phyloP scores from a whole-genome alignment of 305 asterid genomes.

The Fraxinus velutina region DNA sequence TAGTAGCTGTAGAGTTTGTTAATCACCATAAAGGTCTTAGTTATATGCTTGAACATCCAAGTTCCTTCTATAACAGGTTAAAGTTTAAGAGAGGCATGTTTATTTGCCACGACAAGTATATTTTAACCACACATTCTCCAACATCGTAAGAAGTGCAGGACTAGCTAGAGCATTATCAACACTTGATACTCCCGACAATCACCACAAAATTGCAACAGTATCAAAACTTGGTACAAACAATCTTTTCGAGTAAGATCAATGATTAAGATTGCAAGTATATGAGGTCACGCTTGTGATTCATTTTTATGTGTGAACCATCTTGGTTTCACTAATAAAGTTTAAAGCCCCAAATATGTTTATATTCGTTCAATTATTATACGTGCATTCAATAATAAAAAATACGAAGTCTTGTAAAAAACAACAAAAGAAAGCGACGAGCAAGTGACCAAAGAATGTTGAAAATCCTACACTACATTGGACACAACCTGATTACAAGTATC shows the following conservation, averaged over 20 bases:
- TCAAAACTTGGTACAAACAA: not conserved
- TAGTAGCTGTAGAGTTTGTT: not conserved
- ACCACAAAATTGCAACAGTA: not conserved
- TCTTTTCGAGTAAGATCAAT: not conserved
- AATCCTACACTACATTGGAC: not conserved
- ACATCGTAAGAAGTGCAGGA: not conserved
- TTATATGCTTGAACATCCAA: not conserved
- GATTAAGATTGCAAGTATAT: not conserved
- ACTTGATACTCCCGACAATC: not conserved
- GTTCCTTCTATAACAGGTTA: not conserved
- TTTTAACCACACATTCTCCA: not conserved
- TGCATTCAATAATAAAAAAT: not conserved
- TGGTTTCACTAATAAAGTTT: not conserved
- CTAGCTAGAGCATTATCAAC: not conserved
- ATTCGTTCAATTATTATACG: not conserved
- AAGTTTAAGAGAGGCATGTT: not conserved
- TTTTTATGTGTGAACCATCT: not conserved
- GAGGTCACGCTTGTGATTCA: not conserved
- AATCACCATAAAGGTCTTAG: not conserved
- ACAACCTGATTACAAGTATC: not conserved
- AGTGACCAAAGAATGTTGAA: not conserved
- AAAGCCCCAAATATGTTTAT: not conserved
- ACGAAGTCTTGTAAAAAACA: not conserved
- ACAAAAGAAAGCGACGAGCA: not conserved
- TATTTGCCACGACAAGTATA: not conserved